phyloP scores from a whole-genome alignment of 306 rosid genomes.

The Prunus davidiana region DNA sequence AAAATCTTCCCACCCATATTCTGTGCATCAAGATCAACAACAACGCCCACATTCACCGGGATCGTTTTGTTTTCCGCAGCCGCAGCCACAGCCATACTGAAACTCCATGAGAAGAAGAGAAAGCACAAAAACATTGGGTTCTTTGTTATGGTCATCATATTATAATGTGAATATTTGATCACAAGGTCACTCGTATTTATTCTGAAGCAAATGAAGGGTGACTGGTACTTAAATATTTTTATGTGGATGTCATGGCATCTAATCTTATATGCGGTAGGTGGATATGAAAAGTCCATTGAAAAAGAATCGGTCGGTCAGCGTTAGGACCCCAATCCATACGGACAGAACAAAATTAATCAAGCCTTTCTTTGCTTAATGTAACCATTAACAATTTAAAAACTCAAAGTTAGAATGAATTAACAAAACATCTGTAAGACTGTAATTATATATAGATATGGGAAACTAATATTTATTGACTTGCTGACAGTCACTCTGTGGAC shows the following conservation, averaged over 20 bases:
- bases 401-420: too few relatives aligned
- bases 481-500: too few relatives aligned
- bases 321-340: background rate
- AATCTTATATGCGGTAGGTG: background rate
- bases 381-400: too few relatives aligned
- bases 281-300: background rate
- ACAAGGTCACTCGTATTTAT: too few relatives aligned
- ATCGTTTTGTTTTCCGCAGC: constrained; percentile 1
- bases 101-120: background rate
- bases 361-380: too few relatives aligned
- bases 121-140: background rate
- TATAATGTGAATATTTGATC: too few relatives aligned
- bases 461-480: too few relatives aligned
- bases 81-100: background rate
- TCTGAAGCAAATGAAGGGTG: too few relatives aligned
- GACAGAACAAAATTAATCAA: background rate
- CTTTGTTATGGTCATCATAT: background rate
- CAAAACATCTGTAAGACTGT: too few relatives aligned
- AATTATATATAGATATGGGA: too few relatives aligned
- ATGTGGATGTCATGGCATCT: background rate
- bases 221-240: too few relatives aligned
- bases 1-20: background rate
- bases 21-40: constrained; percentile 21
- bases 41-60: constrained; percentile 38
- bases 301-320: background rate